A percentile compares a stretch with the other conserved stretches of the same genome.
Conservation (phyloP, 129 eudicot species). For the Centaurea solstitialis region DNA sequence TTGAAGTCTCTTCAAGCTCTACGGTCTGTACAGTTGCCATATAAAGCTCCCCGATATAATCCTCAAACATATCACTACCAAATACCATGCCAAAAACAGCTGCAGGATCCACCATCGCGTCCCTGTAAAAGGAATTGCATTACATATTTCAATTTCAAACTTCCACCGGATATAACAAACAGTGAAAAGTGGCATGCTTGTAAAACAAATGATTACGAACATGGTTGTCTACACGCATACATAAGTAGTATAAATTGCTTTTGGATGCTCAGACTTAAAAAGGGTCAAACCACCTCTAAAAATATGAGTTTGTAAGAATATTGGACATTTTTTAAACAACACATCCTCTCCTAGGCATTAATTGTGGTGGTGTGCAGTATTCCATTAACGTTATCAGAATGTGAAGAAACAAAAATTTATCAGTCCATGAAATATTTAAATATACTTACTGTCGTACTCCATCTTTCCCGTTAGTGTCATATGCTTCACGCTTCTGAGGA, state of each 20-base stretch:
- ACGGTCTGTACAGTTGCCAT: constrained; percentile 59
- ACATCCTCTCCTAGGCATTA: neutral
- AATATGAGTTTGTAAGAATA: neutral
- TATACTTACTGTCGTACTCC: constrained; percentile 64
- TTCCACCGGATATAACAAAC: neutral
- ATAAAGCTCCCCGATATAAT: constrained; percentile 80
- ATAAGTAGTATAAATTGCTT: constrained; percentile 20
- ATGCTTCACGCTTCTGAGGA: constrained; percentile 89
- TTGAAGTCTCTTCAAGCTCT: constrained; percentile 60
- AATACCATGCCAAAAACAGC: constrained; percentile 90
- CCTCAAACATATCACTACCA: constrained; percentile 83
- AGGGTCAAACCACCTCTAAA: neutral
- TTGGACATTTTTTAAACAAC: neutral
- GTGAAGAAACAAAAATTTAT: neutral
- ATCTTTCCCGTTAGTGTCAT: constrained; percentile 75
- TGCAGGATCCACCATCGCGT: constrained; percentile 86
- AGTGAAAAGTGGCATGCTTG: neutral
- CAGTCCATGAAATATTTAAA: neutral
- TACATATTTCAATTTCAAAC: neutral
- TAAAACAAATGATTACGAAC: neutral
- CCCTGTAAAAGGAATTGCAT: constrained; percentile 42
- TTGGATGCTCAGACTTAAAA: neutral
- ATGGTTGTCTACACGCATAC: neutral
- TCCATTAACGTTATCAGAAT: neutral
- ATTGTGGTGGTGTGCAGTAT: neutral